These are phyloP conservation scores for Tuber melanosporum DNA, from an alignment of 495 filamentous ascomycete species.

Conservation along the genomic window DNA sequence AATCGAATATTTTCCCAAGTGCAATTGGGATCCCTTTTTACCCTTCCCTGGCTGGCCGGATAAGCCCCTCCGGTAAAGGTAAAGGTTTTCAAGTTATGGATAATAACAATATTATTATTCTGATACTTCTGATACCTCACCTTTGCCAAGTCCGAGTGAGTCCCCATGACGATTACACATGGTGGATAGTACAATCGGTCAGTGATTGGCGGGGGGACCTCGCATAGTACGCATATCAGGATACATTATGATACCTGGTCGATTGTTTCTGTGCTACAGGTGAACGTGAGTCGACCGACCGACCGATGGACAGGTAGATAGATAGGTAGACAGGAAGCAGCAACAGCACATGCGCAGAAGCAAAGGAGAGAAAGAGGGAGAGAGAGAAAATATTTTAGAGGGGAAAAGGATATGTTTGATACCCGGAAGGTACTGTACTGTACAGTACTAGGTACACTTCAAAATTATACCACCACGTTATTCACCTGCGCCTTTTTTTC, in stretches of 20 bases:
- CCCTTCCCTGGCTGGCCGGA: not conserved
- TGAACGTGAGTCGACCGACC: not conserved
- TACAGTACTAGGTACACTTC: not conserved
- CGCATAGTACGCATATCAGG: not conserved
- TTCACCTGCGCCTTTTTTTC: not conserved
- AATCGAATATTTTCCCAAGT: not conserved
- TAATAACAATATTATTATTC: too few relatives aligned
- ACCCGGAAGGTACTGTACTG: not conserved
- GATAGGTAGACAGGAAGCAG: not conserved
- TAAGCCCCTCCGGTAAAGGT: not conserved
- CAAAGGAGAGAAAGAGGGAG: not conserved
- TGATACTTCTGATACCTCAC: not conserved
- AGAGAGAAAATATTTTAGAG: not conserved
- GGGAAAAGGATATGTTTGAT: not conserved
- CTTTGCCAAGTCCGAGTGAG: not conserved
- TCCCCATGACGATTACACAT: not conserved
- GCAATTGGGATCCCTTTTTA: not conserved
- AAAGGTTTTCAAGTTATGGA: not conserved
- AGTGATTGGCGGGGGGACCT: not conserved
- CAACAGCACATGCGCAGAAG: not conserved
- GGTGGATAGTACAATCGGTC: not conserved
- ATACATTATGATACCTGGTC: not conserved
- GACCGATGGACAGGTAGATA: too few relatives aligned
- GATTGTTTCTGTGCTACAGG: not conserved
- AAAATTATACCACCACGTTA: not conserved